A percentile compares a stretch with the other conserved stretches of the same genome.
These are phyloP conservation scores for Diddensiella caesifluorescens DNA, from an alignment of 805 yeast genomes.

Conservation along the genomic window DNA sequence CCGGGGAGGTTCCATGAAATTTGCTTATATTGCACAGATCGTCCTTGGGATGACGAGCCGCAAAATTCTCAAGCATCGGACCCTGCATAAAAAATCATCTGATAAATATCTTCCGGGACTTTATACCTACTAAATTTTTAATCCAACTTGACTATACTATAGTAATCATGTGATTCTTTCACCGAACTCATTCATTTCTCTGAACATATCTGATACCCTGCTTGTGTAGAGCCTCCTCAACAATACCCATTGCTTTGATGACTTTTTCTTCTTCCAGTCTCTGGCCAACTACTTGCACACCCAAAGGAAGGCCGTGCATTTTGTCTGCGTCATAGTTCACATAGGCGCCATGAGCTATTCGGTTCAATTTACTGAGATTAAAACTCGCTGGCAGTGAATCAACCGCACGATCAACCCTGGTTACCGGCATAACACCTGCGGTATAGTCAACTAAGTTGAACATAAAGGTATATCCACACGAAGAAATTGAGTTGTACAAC, in stretches of 20 bases:
- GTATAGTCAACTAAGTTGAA: slow-evolving; percentile 53
- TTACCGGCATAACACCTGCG: slow-evolving; percentile 49
- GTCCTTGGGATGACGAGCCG: no score
- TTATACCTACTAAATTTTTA: not conserved
- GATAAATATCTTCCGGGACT: not conserved
- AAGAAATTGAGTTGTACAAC: slow-evolving; percentile 33
- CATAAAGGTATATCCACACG: slow-evolving; percentile 49
- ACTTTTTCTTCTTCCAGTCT: slow-evolving; percentile 59
- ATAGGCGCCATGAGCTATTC: slow-evolving; percentile 42
- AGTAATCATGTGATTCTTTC: not conserved
- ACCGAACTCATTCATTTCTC: slow-evolving; percentile 10
- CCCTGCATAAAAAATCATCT: no score
- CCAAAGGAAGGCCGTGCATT: slow-evolving; percentile 56
- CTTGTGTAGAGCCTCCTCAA: slow-evolving; percentile 33
- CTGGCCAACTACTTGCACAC: slow-evolving; percentile 60
- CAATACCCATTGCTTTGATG: slow-evolving; percentile 41
- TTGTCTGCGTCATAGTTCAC: slow-evolving; percentile 46
- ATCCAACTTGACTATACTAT: not conserved
- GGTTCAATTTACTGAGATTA: slow-evolving; percentile 30
- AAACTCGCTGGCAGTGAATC: slow-evolving; percentile 33
- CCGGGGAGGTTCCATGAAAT: no score
- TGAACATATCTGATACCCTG: slow-evolving; percentile 27
- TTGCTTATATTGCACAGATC: no score
- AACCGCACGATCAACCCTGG: slow-evolving; percentile 41
- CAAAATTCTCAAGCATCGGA: not conserved